phyloP scores from a whole-genome alignment of 805 yeast genomes.

The Blastobotrys parvus region DNA sequence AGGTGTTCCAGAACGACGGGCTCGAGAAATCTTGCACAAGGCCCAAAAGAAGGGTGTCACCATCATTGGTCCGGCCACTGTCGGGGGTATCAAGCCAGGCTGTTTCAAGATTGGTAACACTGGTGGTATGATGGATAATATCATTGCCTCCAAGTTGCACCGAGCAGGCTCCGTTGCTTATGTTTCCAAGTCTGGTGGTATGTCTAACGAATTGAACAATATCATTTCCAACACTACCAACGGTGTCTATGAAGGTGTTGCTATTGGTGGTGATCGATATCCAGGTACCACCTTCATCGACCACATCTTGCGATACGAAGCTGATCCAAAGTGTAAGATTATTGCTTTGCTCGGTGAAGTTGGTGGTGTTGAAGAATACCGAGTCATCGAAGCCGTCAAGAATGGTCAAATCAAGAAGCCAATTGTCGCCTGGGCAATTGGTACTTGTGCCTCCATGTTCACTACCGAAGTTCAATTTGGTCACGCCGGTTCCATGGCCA shows the following conservation, averaged over 20 bases:
- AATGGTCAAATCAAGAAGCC: constrained; percentile 57
- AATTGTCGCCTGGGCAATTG: constrained; percentile 65
- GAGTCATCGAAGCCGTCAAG: constrained; percentile 61
- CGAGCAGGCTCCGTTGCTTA: constrained; percentile 41
- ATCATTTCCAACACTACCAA: constrained; percentile 37
- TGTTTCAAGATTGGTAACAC: constrained; percentile 42
- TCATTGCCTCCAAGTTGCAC: constrained; percentile 40
- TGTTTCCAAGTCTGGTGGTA: constrained; percentile 41
- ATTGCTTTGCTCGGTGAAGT: constrained; percentile 60
- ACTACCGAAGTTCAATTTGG: constrained; percentile 55
- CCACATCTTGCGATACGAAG: constrained; percentile 56
- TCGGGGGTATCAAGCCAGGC: constrained; percentile 43
- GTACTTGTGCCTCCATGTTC: constrained; percentile 64
- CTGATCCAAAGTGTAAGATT: constrained; percentile 58
- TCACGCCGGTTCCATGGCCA: constrained; percentile 65
- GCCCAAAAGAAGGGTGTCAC: constrained; percentile 38
- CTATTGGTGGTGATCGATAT: constrained; percentile 69
- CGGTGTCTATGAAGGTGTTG: constrained; percentile 49
- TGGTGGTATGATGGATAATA: constrained; percentile 44
- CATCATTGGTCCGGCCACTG: constrained; percentile 42
- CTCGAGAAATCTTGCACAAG: constrained; percentile 37
- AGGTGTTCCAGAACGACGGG: constrained; percentile 43
- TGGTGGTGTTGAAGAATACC: constrained; percentile 68
- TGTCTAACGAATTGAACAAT: constrained; percentile 42
- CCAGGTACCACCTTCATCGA: constrained; percentile 67